These are phyloP conservation scores for Chrysosphaeria jannelii DNA, from an alignment of 2,329 filamentous ascomycete genomes.

Conservation along the genomic window DNA sequence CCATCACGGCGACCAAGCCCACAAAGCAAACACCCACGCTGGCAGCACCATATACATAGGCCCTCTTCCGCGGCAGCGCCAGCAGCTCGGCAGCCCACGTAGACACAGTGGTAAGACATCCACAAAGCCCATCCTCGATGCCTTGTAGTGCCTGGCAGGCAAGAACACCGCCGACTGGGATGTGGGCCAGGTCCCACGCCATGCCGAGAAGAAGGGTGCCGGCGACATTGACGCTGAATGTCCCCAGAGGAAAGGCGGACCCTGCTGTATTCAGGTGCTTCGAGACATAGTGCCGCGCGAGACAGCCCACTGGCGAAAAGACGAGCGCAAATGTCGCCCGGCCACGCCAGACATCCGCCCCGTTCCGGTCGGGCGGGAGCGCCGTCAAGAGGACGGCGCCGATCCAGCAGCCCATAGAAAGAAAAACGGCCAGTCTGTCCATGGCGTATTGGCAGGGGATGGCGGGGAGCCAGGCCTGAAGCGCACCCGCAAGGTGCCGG, in stretches of 20 bases:
- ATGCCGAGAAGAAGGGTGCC: conserved; percentile 49
- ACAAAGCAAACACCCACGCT: conserved; percentile 29
- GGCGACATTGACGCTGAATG: conserved; percentile 52
- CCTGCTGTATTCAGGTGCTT: conserved; percentile 36
- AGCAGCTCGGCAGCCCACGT: conserved; percentile 34
- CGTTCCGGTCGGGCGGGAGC: conserved; percentile 30
- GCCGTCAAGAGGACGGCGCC: conserved; percentile 42
- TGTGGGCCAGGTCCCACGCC: conserved; percentile 52
- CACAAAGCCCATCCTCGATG: conserved; percentile 36
- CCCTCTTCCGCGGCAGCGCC: conserved; percentile 15
- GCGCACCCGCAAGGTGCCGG: conserved; percentile 37
- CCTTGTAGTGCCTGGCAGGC: conserved; percentile 33
- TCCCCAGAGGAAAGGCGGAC: conserved; percentile 51
- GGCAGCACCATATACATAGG: conserved; percentile 34
- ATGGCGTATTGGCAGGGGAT: conserved; percentile 27
- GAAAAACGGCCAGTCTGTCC: conserved; percentile 29
- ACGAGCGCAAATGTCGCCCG: conserved; percentile 45
- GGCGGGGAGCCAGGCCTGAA: conserved; percentile 26
- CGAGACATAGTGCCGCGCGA: conserved; percentile 44
- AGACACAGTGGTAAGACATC: conserved; percentile 33
- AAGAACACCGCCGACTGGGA: conserved; percentile 18
- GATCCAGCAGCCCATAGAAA: conserved; percentile 50
- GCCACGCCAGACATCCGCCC: conserved; percentile 38
- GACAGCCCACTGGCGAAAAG: conserved; percentile 55
- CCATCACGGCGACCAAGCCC: conserved; percentile 40